These are phyloP conservation scores for Apiotrichum laibachii DNA, from an alignment of 1,284 basidiomycete genomes.

Conservation along the genomic window DNA sequence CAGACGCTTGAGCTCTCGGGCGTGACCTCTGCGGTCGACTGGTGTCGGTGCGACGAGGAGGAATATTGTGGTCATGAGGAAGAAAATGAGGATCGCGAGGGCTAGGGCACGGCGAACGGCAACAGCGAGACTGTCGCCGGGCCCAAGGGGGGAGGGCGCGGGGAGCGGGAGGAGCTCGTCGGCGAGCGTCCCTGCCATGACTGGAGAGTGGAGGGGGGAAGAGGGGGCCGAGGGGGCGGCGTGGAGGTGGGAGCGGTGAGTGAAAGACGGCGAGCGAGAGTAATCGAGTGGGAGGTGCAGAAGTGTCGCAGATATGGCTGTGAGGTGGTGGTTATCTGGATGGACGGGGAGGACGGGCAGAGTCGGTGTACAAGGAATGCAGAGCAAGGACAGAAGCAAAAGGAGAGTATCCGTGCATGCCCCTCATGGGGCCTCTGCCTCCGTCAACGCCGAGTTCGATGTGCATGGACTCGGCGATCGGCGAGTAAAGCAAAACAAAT, in stretches of 20 bases:
- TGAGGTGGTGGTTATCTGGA: too few relatives aligned
- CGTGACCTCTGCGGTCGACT: background rate
- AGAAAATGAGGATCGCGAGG: slow-evolving; percentile 42
- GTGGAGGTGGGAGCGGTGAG: background rate
- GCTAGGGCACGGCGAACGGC: slow-evolving; percentile 34
- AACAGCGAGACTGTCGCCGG: slow-evolving; percentile 10
- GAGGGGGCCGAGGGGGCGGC: background rate
- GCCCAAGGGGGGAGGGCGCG: background rate
- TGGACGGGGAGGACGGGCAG: too few relatives aligned
- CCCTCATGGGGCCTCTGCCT: too few relatives aligned
- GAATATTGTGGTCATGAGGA: slow-evolving; percentile 40
- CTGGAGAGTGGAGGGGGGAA: background rate
- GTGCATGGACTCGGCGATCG: too few relatives aligned
- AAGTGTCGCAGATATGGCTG: too few relatives aligned
- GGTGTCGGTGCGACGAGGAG: slow-evolving; percentile 25
- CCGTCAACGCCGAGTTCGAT: too few relatives aligned
- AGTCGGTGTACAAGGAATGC: too few relatives aligned
- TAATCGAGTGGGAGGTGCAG: too few relatives aligned
- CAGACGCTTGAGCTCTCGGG: background rate
- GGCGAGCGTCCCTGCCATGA: slow-evolving; percentile 21
- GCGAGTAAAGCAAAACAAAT: too few relatives aligned
- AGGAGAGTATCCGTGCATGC: too few relatives aligned
- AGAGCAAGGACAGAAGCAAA: too few relatives aligned
- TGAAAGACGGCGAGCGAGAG: too few relatives aligned
- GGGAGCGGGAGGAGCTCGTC: slow-evolving; percentile 41